phyloP scores from a whole-genome alignment of 2,329 filamentous ascomycete genomes.

The Neofusicoccum sp. region DNA sequence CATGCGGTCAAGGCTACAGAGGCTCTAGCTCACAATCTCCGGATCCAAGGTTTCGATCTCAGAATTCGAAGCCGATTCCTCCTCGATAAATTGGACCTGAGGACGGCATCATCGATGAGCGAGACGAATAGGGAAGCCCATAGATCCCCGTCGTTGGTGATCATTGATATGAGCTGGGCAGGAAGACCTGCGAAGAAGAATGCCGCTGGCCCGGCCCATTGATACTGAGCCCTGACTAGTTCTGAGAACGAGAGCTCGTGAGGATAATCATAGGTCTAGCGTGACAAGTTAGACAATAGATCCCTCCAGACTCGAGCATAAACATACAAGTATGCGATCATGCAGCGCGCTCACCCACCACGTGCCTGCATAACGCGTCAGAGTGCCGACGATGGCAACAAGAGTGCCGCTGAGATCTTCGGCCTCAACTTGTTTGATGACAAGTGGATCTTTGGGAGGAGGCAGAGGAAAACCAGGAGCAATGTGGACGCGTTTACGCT shows the following conservation, averaged over 20 bases:
- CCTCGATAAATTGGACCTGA: background rate
- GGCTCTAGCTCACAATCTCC: background rate
- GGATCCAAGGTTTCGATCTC: slow-evolving; percentile 7
- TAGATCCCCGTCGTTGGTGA: slow-evolving; percentile 16
- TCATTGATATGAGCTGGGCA: slow-evolving; percentile 17
- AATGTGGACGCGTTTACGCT: slow-evolving; percentile 31
- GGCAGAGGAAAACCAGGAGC: background rate
- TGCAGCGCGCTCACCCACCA: slow-evolving; percentile 17
- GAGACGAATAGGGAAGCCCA: slow-evolving; percentile 13
- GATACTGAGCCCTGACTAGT: slow-evolving; percentile 1
- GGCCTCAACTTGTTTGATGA: slow-evolving; percentile 11
- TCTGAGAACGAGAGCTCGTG: slow-evolving; percentile 8
- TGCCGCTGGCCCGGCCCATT: background rate
- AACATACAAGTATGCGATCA: slow-evolving; percentile 15
- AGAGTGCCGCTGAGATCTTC: slow-evolving; percentile 17
- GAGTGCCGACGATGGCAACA: slow-evolving; percentile 1
- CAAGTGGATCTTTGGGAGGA: slow-evolving; percentile 9
- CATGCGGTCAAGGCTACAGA: background rate
- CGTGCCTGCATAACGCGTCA: slow-evolving; percentile 3
- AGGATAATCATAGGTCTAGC: slow-evolving; percentile 9
- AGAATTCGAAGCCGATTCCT: background rate
- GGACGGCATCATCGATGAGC: background rate
- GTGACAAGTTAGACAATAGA: background rate
- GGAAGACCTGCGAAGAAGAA: slow-evolving; percentile 17
- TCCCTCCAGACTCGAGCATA: background rate